A percentile compares a stretch with the other conserved stretches of the same genome.
These are phyloP conservation scores for Niebla homalea DNA, from an alignment of 495 filamentous ascomycete species.

Conservation along the genomic window DNA sequence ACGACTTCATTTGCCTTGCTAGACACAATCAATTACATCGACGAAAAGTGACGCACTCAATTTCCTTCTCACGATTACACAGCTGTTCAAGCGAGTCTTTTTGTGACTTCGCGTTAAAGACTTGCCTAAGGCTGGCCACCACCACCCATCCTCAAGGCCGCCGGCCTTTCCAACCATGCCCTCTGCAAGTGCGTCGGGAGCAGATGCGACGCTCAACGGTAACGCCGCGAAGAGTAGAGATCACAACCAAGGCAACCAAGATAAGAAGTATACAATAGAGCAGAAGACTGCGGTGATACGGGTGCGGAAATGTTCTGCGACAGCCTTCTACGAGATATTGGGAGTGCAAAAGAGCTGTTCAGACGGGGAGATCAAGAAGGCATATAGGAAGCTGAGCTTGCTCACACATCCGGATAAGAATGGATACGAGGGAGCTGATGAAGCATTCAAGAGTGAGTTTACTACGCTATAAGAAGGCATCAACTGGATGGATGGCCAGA, in stretches of 20 bases:
- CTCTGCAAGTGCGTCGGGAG: constrained; percentile 61
- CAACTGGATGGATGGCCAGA: background rate
- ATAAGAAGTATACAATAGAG: constrained; percentile 75
- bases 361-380: constrained; percentile 89
- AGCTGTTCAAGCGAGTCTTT: no score
- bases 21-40: no score
- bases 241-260: constrained; percentile 89
- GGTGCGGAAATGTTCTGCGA: constrained; percentile 68
- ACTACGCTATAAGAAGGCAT: background rate
- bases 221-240: constrained; percentile 55
- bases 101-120: no score
- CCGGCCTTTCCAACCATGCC: constrained; percentile 44
- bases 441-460: constrained; percentile 80
- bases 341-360: constrained; percentile 56
- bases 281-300: constrained; percentile 82
- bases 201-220: constrained; percentile 45
- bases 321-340: constrained; percentile 91
- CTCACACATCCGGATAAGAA: constrained; percentile 98
- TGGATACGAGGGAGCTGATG: constrained; percentile 89
- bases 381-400: constrained; percentile 83
- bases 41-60: no score
- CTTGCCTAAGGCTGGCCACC: no score
- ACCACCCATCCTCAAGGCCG: no score
- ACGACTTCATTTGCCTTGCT: no score
- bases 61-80: no score